Percentiles rank a stretch among this genome's conserved stretches.
phyloP scores from a whole-genome alignment of 2,329 filamentous ascomycete genomes.

The Talaromyces sp. region DNA sequence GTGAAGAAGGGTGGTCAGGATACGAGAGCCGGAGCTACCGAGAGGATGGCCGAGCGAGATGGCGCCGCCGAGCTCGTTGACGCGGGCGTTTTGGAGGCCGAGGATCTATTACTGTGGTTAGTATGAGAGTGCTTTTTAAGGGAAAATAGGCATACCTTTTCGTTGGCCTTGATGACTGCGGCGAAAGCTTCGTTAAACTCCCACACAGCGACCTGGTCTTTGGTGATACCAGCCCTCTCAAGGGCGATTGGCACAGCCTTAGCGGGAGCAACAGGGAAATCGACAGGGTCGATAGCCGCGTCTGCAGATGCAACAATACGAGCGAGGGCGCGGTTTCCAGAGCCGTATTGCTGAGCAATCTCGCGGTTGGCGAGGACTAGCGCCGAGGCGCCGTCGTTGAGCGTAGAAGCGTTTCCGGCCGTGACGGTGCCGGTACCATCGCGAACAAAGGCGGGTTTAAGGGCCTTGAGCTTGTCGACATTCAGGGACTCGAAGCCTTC shows the following conservation, averaged over 20 bases:
- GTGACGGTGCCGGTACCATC: constrained; percentile 87
- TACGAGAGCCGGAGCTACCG: constrained; percentile 87
- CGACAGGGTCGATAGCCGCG: constrained; percentile 82
- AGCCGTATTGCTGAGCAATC: constrained; percentile 73
- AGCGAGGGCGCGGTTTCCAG: constrained; percentile 75
- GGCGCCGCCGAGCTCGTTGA: constrained; percentile 85
- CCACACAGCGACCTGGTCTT: constrained; percentile 90
- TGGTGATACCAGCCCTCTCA: constrained; percentile 80
- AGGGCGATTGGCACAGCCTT: constrained; percentile 89
- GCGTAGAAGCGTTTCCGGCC: constrained; percentile 86
- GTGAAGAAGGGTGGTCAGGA: constrained; percentile 83
- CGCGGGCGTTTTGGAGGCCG: constrained; percentile 69
- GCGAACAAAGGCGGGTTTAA: constrained; percentile 87
- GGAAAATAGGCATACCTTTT: constrained; percentile 56
- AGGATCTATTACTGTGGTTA: constrained; percentile 53
- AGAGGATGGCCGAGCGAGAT: constrained; percentile 89
- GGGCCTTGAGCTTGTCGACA: constrained; percentile 73
- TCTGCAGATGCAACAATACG: constrained; percentile 81
- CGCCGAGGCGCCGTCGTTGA: constrained; percentile 92
- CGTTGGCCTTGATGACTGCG: constrained; percentile 89
- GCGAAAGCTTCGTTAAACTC: constrained; percentile 99
- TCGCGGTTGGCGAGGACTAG: constrained; percentile 78
- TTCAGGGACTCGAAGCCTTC: constrained; percentile 88
- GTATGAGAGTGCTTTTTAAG: background rate
- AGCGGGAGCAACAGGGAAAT: constrained; percentile 89